Evolutionary conservation across 805 yeast species (phyloP), one percentile per base, ranked within the genome.

Genomic region (Saturnispora mendoncae): DNA sequence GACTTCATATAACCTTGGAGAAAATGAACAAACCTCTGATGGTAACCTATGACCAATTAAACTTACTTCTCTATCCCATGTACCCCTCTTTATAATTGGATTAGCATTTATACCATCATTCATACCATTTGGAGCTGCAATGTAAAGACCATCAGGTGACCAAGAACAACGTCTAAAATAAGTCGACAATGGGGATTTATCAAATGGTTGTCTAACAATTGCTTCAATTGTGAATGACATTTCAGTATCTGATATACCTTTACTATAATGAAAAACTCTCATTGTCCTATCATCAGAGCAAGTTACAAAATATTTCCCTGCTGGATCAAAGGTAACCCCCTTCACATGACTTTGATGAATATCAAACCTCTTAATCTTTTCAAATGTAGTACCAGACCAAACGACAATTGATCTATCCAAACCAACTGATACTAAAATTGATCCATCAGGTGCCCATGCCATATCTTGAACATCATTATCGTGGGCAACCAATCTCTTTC

Each of bases 401-500:
- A 92, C 79, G 35, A 90, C 84, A 41, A 92, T 84, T 33, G 92
- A 82, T 55, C 96, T 70, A 61, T 92, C 99, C 43, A 92, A 68
- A 0, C 98, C 98, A 9, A 90, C 98, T 1, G 95, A 83, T 14
- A 92, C 96, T 36, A 92, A 65, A 19, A 92, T 75, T 28, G 85
- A 75, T 4, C 94, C 83, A 56, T 90, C 97, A 0, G 97, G 97
- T 2, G 95, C 84, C 97, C 98, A 92, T 33, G 96, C 94, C 50
- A 92, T 80, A 61, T 92, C 98, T 59, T 92, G 98, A 38, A 92
- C 84, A 65, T 92, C 99, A 56, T 90, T 92, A 49, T 92, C 97
- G 60, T 92, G 99, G 1, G 97, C 98, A 15, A 86, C 96, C 13
- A 87, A 71, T 53, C 97, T 72, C 53, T 85, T 85, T 15, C 95